These are phyloP conservation scores for Jacaranda copaia DNA, from an alignment of 257 asterid species.

Conservation along the genomic window DNA sequence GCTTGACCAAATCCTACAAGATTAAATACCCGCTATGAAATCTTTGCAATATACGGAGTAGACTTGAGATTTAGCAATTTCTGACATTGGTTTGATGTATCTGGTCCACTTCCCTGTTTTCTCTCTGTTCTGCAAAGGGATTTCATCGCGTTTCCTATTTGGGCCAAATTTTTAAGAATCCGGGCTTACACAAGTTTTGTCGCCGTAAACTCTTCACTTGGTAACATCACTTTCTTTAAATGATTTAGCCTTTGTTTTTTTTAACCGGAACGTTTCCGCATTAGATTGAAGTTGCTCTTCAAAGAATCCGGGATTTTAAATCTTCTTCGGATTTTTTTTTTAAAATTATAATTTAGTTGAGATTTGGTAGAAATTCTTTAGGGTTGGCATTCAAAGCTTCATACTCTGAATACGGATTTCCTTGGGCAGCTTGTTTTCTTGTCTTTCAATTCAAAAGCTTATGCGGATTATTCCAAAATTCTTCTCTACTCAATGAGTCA, in stretches of 20 bases:
- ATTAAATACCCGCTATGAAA: conserved; percentile 23
- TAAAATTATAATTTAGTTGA: too few species aligned
- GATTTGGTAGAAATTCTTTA: too few species aligned
- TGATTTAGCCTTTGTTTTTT: neutral
- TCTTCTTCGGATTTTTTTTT: neutral
- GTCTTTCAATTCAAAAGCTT: neutral
- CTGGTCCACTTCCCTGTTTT: conserved; percentile 35
- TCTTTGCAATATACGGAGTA: neutral
- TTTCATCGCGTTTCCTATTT: conserved; percentile 32
- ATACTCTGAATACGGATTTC: neutral
- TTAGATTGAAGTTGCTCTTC: neutral
- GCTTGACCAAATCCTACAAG: conserved; percentile 34
- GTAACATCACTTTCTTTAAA: too few species aligned
- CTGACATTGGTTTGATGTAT: conserved; percentile 1
- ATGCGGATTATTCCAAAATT: neutral
- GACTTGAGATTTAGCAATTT: neutral
- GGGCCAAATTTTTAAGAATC: neutral
- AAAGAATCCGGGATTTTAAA: neutral
- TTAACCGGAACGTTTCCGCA: conserved; percentile 3
- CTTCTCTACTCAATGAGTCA: conserved; percentile 1
- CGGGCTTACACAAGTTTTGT: neutral
- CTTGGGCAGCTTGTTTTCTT: neutral
- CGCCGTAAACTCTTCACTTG: neutral
- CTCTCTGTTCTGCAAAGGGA: conserved; percentile 4
- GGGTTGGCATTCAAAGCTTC: neutral